Base-by-base conservation (phyloP, 108 stramenopile species). In the Epipyxis sp. region DNA sequence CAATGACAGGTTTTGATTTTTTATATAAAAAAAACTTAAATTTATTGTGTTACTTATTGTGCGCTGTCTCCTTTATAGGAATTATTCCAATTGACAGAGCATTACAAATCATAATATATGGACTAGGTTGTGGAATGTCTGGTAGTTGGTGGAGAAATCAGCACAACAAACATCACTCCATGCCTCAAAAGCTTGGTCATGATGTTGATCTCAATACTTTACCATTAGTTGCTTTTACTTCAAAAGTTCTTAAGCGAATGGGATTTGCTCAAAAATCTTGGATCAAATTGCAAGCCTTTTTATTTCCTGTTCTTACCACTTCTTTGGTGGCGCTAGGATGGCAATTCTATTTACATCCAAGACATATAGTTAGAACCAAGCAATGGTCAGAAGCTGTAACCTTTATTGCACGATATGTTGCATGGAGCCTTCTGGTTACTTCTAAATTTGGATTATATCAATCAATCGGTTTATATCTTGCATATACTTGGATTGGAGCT, bases 331-430 rank as follows among this genome's bases (percentile, higher is more conserved):
- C 77, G 1, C 40, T 65, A 20, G 77, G 77, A 39, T 81, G 80
- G 80, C 80, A 81, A 68, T 35, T 77, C 45, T 69, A 81, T 44
- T 35, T 76, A 40, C 77, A 82, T 67, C 80, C 80, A 0, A 45
- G 80, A n/a, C 62, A 79, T 59, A 46, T 71, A 32, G 13, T 79
- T 34, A 77, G 78, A 58, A 41, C 42, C 2, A 78, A 72, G 78
- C 39, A 62, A 20, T 16, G 1, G 29, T 43, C n/a, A 40, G 81
- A 78, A 58, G 6, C 57, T 1, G 35, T 59, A 39, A 65, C 1
- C 35, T 40, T 81, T 42, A 54, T 40, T 37, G 27, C 59, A 39
- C 77, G 81, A 67, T 69, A 78, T 62, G 45, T 76, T 10, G 59
- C 76, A 20, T 77, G 68, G 74, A 68, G 32, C 6, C 45, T n/a